Percentiles rank a stretch among this genome's conserved stretches.
Conservation (phyloP, 1,139 yeast species). For the Magnusiomyces magnusii region DNA sequence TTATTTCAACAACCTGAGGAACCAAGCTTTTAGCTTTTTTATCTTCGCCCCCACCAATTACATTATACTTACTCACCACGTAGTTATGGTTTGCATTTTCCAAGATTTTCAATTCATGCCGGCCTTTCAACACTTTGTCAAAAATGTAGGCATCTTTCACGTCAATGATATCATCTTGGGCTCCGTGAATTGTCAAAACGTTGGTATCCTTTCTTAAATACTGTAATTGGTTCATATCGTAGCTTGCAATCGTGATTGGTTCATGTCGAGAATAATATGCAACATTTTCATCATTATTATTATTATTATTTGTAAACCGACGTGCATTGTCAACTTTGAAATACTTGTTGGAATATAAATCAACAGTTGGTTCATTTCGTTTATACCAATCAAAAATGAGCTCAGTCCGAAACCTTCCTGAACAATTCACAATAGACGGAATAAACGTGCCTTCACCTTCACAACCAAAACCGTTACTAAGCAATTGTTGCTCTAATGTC, state of each 20-base stretch:
- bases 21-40: constrained; percentile 41
- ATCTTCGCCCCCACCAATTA: constrained; percentile 15
- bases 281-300: neutral
- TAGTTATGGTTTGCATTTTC: constrained; percentile 76
- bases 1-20: constrained; percentile 44
- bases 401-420: constrained; percentile 47
- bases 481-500: constrained; percentile 46
- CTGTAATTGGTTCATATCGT: constrained; percentile 41
- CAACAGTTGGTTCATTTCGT: constrained; percentile 34
- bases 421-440: constrained; percentile 63
- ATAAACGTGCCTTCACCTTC: constrained; percentile 34
- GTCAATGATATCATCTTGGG: constrained; percentile 59
- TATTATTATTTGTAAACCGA: constrained; percentile 31
- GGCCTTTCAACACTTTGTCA: constrained; percentile 49
- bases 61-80: constrained; percentile 9
- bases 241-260: constrained; percentile 44
- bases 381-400: constrained; percentile 33
- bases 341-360: constrained; percentile 33
- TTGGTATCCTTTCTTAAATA: constrained; percentile 40
- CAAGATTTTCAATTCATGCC: constrained; percentile 53
- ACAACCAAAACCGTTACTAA: constrained; percentile 14
- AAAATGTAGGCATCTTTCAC: constrained; percentile 51
- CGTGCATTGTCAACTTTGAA: constrained; percentile 30
- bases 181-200: constrained; percentile 66
- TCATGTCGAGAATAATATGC: constrained; percentile 40